A percentile compares a stretch with the other conserved stretches of the same genome.
phyloP scores from a whole-genome alignment of 768 basidiomycete species.

The Leucosporidium yakuticum region DNA sequence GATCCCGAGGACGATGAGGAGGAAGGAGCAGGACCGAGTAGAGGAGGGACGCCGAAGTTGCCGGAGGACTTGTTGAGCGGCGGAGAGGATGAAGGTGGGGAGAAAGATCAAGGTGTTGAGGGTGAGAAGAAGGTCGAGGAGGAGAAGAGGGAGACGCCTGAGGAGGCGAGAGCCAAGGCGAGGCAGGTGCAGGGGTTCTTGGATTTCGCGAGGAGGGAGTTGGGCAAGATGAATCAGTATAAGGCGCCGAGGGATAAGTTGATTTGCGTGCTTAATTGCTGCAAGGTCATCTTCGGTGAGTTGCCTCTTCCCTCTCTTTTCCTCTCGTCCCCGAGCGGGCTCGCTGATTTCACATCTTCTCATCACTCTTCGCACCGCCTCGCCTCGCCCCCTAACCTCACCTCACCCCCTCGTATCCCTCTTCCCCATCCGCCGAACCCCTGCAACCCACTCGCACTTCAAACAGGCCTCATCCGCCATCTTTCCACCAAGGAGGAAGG shows the following conservation, averaged over 20 bases:
- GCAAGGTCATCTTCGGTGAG: slow-evolving; percentile 98
- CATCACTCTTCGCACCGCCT: not conserved
- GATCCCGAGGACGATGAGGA: not conserved
- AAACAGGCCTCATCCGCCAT: slow-evolving; percentile 78
- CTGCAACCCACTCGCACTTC: not conserved
- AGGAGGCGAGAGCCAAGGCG: not conserved
- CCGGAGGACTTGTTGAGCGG: slow-evolving; percentile 1
- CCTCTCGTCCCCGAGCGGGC: not conserved
- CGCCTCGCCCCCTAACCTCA: slow-evolving; percentile 3
- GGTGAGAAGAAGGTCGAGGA: not conserved
- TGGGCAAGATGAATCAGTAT: slow-evolving; percentile 95
- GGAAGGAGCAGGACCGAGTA: not conserved
- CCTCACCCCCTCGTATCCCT: not conserved
- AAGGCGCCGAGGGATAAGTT: slow-evolving; percentile 97
- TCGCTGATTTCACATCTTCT: slow-evolving; percentile 1
- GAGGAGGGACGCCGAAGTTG: not conserved
- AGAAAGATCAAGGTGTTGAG: no score
- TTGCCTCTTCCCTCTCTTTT: slow-evolving; percentile 18
- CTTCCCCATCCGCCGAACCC: not conserved
- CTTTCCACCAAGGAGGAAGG: slow-evolving; percentile 67
- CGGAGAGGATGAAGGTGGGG: not conserved
- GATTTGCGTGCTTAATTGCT: slow-evolving; percentile 93
- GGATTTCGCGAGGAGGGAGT: slow-evolving; percentile 49
- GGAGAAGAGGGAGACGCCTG: not conserved
- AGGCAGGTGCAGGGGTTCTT: slow-evolving; percentile 23